A percentile compares a stretch with the other conserved stretches of the same genome.
phyloP scores from a whole-genome alignment of 2,329 filamentous ascomycete species.

The Fusarium verticillioides region DNA sequence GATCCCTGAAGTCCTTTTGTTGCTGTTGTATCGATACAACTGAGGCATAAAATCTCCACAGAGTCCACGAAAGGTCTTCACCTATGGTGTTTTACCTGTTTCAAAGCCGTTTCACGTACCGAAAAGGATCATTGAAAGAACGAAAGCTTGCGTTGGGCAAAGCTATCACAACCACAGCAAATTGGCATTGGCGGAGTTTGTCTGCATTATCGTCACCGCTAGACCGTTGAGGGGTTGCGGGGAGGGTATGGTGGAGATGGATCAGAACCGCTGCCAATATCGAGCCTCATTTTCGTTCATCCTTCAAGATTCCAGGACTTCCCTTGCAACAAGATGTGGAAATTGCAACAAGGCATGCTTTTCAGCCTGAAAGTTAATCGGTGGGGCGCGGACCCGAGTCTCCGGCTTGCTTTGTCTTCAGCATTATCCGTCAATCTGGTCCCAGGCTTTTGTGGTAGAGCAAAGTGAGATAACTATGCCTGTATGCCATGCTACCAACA shows the following conservation, averaged over 20 bases:
- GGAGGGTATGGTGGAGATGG: slow-evolving; percentile 14
- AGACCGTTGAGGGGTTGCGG: slow-evolving; percentile 15
- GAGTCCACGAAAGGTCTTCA: slow-evolving; percentile 8
- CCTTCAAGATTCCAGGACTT: slow-evolving; percentile 31
- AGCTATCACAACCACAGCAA: slow-evolving; percentile 2
- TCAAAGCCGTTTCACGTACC: slow-evolving; percentile 13
- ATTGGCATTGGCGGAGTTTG: slow-evolving; percentile 1
- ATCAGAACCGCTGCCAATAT: slow-evolving; percentile 2
- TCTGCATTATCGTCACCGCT: slow-evolving; percentile 1
- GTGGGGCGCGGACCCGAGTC: slow-evolving; percentile 33
- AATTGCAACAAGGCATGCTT: slow-evolving; percentile 15
- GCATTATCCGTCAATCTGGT: slow-evolving; percentile 3
- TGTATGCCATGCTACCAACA: not conserved
- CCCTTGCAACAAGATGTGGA: slow-evolving; percentile 33
- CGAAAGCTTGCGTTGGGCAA: not conserved
- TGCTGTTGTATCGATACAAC: slow-evolving; percentile 21
- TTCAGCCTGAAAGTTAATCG: slow-evolving; percentile 27
- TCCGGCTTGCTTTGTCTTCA: slow-evolving; percentile 22
- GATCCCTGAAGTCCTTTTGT: slow-evolving; percentile 11
- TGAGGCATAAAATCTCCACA: slow-evolving; percentile 11
- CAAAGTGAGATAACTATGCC: slow-evolving; percentile 8
- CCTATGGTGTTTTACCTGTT: slow-evolving; percentile 7
- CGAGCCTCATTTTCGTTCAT: slow-evolving; percentile 32
- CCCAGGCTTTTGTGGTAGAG: not conserved
- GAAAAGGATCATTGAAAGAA: not conserved